Evolutionary conservation across 2,329 filamentous ascomycete species (phyloP), one percentile per base, ranked within the genome.

Genomic region (Exophiala aquamarina): DNA sequence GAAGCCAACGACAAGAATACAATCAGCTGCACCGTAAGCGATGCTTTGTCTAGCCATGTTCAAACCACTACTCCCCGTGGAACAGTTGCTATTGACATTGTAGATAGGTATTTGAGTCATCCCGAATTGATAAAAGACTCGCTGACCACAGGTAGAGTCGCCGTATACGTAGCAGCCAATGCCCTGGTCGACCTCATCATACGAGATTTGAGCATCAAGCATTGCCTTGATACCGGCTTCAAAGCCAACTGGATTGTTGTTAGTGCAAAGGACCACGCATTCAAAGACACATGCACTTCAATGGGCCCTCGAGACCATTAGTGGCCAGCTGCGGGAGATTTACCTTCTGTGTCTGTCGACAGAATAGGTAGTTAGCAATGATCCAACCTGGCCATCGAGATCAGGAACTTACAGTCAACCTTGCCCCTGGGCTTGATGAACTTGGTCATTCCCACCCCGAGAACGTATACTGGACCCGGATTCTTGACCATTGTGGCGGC

Each of bases 81-180:
- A 89, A 77, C 92, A 97, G 76, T 95, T 95, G 78, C 96, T 97
- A 79, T 96, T 96, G 64, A 95, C 89, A 65, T 97, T 97, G 77
- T 93, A 91, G 66, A 97, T 89, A 62, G 92, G 92, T 60, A 97
- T 95, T 63, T 86, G 78, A 29, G 91, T 96, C 85, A 96, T 91
- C 73, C 92, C 92, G 68, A 97, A 95, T 72, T 96, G 92, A 73
- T 97, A 97, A 72, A 97, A 95, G 63, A 96, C 90, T 57, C 92
- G 86, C 76, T 97, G 92, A 38, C 92, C 92, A 69, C 87, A 93
- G 44, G 92, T 95, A 56, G 84, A 89, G 74, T 96, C 92, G 64
- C 92, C 92, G 67, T 95, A 96, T 77, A 89, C 94, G 76, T 95
- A 96, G 77, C 91, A 96, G 13, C 90, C 92, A 10, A 97, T 78